Conservation (phyloP, 73 alveolate species). For the Tetrahymena elliotti region DNA sequence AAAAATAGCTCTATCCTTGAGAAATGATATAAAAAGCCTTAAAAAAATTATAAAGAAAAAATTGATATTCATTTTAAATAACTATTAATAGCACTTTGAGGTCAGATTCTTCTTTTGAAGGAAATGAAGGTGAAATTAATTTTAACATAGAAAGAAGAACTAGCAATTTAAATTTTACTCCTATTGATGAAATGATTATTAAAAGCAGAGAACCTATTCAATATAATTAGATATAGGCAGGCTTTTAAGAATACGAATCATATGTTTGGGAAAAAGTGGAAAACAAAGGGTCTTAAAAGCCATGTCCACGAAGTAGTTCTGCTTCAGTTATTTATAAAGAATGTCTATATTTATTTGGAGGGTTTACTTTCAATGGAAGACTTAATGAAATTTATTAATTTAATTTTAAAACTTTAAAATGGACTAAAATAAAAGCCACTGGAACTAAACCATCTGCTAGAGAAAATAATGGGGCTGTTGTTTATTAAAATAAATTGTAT, state of each 20-base stretch:
- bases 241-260: neutral
- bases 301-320: conserved; percentile 18
- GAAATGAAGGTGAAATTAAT: neutral
- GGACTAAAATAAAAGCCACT: conserved; percentile 3
- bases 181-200: neutral
- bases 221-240: neutral
- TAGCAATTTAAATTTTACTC: neutral
- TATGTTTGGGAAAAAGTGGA: conserved; percentile 34
- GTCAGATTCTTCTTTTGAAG: neutral
- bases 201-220: neutral
- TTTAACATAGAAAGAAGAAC: neutral
- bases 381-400: conserved; percentile 24
- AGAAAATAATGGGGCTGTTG: conserved; percentile 76
- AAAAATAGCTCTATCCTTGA: neutral
- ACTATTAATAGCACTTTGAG: neutral
- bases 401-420: conserved; percentile 1
- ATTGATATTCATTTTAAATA: neutral
- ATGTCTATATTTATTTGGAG: conserved; percentile 28
- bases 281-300: conserved; percentile 3
- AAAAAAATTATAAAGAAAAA: neutral
- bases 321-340: conserved; percentile 33
- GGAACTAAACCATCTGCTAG: conserved; percentile 27
- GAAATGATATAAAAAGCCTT: too few species aligned
- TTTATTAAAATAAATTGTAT: conserved; percentile 77
- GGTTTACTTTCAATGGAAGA: conserved; percentile 41